phyloP scores from a whole-genome alignment of 1,284 basidiomycete species.

The Acaromyces ingoldii region DNA sequence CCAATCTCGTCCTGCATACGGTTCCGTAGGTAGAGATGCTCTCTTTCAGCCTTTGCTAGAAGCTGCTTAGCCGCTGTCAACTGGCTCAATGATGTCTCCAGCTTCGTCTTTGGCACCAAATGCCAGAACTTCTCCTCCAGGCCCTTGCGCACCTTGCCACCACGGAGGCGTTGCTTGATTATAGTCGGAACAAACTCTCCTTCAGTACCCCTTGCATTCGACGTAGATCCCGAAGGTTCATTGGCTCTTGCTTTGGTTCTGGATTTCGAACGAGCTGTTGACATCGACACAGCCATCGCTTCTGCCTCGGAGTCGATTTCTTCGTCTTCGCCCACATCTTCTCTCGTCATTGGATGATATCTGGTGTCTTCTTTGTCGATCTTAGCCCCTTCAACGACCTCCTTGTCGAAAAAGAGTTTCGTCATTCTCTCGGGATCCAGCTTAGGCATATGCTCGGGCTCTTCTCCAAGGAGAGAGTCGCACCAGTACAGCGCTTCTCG shows the following conservation, averaged over 20 bases:
- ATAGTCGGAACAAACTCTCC: too few relatives aligned
- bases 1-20: background rate
- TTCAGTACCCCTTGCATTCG: too few relatives aligned
- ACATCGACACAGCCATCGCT: background rate
- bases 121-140: too few relatives aligned
- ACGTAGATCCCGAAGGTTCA: too few relatives aligned
- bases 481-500: conserved; percentile 28
- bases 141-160: too few relatives aligned
- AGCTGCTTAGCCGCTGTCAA: too few relatives aligned
- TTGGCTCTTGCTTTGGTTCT: too few relatives aligned
- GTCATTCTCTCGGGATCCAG: conserved; percentile 27
- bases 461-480: conserved; percentile 3
- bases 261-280: too few relatives aligned
- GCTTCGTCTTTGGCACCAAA: too few relatives aligned
- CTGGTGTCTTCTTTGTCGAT: conserved; percentile 24
- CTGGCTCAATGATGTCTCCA: too few relatives aligned
- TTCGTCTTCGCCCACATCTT: conserved; percentile 12
- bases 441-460: conserved; percentile 6
- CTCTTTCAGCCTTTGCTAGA: too few relatives aligned
- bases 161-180: too few relatives aligned
- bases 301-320: conserved; percentile 12
- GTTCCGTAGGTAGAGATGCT: background rate
- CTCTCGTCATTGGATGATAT: conserved; percentile 23
- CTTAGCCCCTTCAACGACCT: conserved; percentile 18
- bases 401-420: conserved; percentile 26